phyloP scores from a whole-genome alignment of 208 protist genomes.

The Wallacemonas sp. region DNA sequence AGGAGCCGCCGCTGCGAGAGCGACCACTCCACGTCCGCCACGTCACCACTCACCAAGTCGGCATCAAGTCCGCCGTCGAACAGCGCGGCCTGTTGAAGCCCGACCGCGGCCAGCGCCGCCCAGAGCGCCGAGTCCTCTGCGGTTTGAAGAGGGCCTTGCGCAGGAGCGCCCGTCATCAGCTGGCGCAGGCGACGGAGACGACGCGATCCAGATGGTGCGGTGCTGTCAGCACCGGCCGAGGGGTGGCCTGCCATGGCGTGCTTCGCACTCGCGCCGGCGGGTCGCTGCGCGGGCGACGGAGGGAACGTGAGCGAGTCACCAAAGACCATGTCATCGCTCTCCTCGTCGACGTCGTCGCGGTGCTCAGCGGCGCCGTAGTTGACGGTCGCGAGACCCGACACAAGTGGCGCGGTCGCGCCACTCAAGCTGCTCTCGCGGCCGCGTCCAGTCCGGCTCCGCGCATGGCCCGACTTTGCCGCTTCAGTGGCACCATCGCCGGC shows the following conservation, averaged over 20 bases:
- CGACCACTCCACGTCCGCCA: slow-evolving; percentile 32
- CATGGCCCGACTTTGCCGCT: no score
- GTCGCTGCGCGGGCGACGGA: neutral
- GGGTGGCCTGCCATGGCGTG: no score
- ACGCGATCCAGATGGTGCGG: no score
- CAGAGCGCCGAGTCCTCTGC: slow-evolving; percentile 48
- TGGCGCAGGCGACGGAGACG: neutral
- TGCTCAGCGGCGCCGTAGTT: slow-evolving; percentile 12
- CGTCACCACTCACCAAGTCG: slow-evolving; percentile 41
- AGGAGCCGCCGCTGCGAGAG: slow-evolving; percentile 94
- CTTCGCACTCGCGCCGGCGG: no score
- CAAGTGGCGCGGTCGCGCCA: neutral
- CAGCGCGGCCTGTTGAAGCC: slow-evolving; percentile 34
- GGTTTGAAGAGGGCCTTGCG: slow-evolving; percentile 8
- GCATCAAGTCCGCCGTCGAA: slow-evolving; percentile 48
- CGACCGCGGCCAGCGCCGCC: slow-evolving; percentile 45
- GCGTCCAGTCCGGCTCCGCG: no score
- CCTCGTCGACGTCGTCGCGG: slow-evolving; percentile 5
- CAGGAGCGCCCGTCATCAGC: neutral
- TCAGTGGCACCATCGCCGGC: no score
- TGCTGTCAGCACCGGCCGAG: no score
- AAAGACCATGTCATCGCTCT: slow-evolving; percentile 2
- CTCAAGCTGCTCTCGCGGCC: neutral
- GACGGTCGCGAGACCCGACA: neutral
- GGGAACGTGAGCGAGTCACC: slow-evolving; percentile 4